Percentiles rank a stretch among this genome's conserved stretches.
These are phyloP conservation scores for Candida namnaoensis DNA, from an alignment of 805 yeast genomes.

Conservation along the genomic window DNA sequence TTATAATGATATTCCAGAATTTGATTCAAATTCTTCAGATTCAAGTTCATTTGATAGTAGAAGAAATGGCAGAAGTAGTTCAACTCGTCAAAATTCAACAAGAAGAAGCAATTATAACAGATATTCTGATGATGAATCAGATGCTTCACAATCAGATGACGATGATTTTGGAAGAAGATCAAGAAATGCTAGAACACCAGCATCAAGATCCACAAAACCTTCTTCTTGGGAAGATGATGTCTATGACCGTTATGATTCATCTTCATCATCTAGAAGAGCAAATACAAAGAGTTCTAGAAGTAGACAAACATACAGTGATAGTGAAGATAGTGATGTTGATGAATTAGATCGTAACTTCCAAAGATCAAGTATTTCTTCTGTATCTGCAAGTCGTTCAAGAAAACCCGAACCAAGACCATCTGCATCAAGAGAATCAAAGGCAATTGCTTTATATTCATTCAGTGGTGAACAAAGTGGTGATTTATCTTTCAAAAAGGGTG, in stretches of 20 bases:
- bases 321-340: slow-evolving; percentile 19
- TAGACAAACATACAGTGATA: not conserved
- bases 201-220: slow-evolving; percentile 4
- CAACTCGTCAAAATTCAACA: slow-evolving; percentile 11
- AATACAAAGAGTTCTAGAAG: slow-evolving; percentile 11
- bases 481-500: slow-evolving; percentile 89
- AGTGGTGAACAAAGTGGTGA: slow-evolving; percentile 94
- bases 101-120: slow-evolving; percentile 11
- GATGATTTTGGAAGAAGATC: slow-evolving; percentile 25
- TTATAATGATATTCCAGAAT: slow-evolving; percentile 53
- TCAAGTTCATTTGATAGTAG: slow-evolving; percentile 23
- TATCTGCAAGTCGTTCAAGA: slow-evolving; percentile 30
- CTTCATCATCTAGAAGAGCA: slow-evolving; percentile 7
- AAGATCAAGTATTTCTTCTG: slow-evolving; percentile 23
- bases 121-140: slow-evolving; percentile 15
- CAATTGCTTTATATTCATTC: slow-evolving; percentile 82
- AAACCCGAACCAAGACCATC: slow-evolving; percentile 34
- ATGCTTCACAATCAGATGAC: slow-evolving; percentile 9
- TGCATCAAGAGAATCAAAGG: slow-evolving; percentile 49
- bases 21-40: slow-evolving; percentile 14
- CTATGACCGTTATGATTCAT: slow-evolving; percentile 44
- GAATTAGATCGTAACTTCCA: slow-evolving; percentile 29
- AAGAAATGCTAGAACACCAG: slow-evolving; percentile 15
- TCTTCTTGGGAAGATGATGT: slow-evolving; percentile 86
- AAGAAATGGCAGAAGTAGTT: slow-evolving; percentile 10